These are phyloP conservation scores for Ascochyta pisi DNA, from an alignment of 2,329 filamentous ascomycete genomes.

Conservation along the genomic window DNA sequence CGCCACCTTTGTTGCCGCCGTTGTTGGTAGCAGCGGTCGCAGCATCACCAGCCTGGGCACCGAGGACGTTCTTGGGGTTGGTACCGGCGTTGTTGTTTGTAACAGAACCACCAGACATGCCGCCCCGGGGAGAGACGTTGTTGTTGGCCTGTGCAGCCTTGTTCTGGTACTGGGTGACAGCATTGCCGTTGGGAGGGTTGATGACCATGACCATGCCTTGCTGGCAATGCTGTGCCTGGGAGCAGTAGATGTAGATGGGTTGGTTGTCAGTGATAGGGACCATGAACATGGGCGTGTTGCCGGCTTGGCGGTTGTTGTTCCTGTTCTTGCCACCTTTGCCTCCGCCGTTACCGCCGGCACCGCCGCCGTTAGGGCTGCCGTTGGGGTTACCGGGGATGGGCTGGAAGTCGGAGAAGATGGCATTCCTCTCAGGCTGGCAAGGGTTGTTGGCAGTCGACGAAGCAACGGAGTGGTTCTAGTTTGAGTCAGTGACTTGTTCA, in stretches of 20 bases:
- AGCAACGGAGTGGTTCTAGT: slow-evolving; percentile 37
- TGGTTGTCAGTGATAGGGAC: slow-evolving; percentile 53
- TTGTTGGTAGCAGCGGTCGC: slow-evolving; percentile 1
- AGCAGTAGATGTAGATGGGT: slow-evolving; percentile 81
- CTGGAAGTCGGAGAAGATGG: slow-evolving; percentile 40
- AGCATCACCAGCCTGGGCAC: slow-evolving; percentile 16
- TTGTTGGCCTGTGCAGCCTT: slow-evolving; percentile 37
- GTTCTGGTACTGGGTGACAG: slow-evolving; percentile 33
- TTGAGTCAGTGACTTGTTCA: background rate
- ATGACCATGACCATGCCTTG: slow-evolving; percentile 76
- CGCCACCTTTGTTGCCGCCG: slow-evolving; percentile 7
- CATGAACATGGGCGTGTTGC: slow-evolving; percentile 37
- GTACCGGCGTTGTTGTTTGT: slow-evolving; percentile 33
- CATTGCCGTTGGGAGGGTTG: slow-evolving; percentile 56
- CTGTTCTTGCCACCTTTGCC: slow-evolving; percentile 7
- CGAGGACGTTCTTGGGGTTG: slow-evolving; percentile 25
- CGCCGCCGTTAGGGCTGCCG: slow-evolving; percentile 21
- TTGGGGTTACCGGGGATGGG: slow-evolving; percentile 29
- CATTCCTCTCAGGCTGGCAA: slow-evolving; percentile 33
- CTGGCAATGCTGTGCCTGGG: slow-evolving; percentile 72
- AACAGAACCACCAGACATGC: slow-evolving; percentile 28
- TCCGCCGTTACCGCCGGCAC: slow-evolving; percentile 18
- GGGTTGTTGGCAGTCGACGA: slow-evolving; percentile 35
- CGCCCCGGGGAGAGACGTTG: slow-evolving; percentile 31
- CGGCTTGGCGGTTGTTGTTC: slow-evolving; percentile 32